Evolutionary conservation across 768 basidiomycete genomes (phyloP).

Genomic region (Kwoniella europaea): DNA sequence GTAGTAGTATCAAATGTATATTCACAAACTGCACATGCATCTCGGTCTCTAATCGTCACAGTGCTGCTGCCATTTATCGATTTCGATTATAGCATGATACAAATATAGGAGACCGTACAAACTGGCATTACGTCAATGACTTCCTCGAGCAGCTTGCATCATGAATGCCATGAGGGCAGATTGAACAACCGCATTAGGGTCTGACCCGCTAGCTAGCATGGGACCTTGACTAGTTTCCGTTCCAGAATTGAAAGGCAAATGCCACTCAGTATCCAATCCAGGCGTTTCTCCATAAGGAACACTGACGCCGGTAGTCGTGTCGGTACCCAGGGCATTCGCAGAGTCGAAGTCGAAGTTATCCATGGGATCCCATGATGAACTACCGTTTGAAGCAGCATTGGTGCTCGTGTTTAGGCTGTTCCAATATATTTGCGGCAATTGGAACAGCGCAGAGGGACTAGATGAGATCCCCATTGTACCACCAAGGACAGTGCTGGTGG

Average conservation of each 20-base stretch:
- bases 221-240: not conserved
- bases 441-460: conserved; percentile 21
- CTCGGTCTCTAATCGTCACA: no score
- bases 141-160: conserved; percentile 19
- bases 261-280: not conserved
- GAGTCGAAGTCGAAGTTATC: conserved; percentile 6
- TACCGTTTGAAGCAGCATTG: not conserved
- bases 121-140: not conserved
- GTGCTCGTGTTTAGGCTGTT: conserved; percentile 23
- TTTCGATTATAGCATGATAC: not conserved
- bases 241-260: not conserved
- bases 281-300: not conserved
- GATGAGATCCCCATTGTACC: not conserved
- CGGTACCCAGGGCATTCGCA: not conserved
- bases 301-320: not conserved
- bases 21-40: no score
- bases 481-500: not conserved
- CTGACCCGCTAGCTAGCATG: not conserved
- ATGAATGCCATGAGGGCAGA: conserved; percentile 26
- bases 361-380: conserved; percentile 1
- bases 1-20: no score
- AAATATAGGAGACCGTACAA: not conserved
- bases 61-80: no score
- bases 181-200: conserved; percentile 2
- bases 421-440: conserved; percentile 38